phyloP scores from a whole-genome alignment of 2,329 filamentous ascomycete genomes.

The Ascosphaera aggregata region DNA sequence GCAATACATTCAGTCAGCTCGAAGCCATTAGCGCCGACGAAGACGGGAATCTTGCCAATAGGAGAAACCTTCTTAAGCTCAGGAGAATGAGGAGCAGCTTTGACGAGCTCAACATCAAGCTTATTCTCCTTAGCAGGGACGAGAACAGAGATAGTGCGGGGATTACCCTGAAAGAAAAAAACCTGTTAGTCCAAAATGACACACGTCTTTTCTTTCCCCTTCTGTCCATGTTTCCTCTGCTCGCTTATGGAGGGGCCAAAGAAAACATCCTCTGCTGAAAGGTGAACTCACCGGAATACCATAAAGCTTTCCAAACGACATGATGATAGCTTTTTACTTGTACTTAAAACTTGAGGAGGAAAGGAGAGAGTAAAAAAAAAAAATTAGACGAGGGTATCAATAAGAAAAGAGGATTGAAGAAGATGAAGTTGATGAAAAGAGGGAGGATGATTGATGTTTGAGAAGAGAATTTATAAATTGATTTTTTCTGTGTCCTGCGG shows the following conservation, averaged over 20 bases:
- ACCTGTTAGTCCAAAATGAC: slow-evolving; percentile 26
- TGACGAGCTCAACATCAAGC: slow-evolving; percentile 69
- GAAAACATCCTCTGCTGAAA: slow-evolving; percentile 7
- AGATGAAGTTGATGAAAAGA: background rate
- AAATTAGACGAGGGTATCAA: slow-evolving; percentile 2
- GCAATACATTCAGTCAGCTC: slow-evolving; percentile 74
- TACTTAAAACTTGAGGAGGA: slow-evolving; percentile 5
- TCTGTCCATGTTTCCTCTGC: background rate
- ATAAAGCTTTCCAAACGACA: slow-evolving; percentile 98
- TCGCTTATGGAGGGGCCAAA: background rate
- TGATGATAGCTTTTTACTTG: slow-evolving; percentile 27
- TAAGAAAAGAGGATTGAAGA: background rate
- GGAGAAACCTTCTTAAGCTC: slow-evolving; percentile 52
- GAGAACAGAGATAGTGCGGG: slow-evolving; percentile 68
- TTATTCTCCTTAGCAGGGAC: slow-evolving; percentile 95
- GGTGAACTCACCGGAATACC: slow-evolving; percentile 43
- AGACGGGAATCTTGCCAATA: slow-evolving; percentile 80
- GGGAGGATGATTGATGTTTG: slow-evolving; percentile 7
- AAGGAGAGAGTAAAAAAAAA: slow-evolving; percentile 6
- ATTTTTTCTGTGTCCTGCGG: too few species aligned
- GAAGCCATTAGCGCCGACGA: slow-evolving; percentile 81
- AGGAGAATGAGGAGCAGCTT: slow-evolving; percentile 40
- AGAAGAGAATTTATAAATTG: slow-evolving; percentile 5
- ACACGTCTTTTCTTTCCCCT: too few species aligned
- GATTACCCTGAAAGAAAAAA: too few species aligned